Percentiles rank a stretch among this genome's conserved stretches.
phyloP scores from a whole-genome alignment of 768 basidiomycete genomes.

The Imleria badia region DNA sequence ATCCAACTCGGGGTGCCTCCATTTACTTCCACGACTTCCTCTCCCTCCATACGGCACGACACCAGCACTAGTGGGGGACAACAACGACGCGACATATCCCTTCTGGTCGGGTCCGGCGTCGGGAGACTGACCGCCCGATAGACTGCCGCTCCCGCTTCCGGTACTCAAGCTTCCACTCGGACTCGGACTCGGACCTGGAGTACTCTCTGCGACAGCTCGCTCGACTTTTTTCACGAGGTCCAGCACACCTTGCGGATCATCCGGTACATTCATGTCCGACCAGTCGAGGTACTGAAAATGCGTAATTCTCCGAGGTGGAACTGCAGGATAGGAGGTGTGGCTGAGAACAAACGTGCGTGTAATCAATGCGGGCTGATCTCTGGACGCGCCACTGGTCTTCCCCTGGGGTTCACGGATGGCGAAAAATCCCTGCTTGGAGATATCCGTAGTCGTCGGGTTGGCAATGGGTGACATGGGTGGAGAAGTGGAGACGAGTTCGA shows the following conservation, averaged over 20 bases:
- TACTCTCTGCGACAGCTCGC: constrained; percentile 26
- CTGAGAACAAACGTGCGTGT: constrained; percentile 68
- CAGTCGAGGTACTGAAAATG: constrained; percentile 94
- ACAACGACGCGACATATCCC: background rate
- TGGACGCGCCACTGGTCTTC: constrained; percentile 7
- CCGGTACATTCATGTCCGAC: constrained; percentile 96
- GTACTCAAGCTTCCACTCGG: constrained; percentile 26
- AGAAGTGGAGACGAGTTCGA: constrained; percentile 50
- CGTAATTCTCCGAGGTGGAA: constrained; percentile 63
- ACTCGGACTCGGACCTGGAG: constrained; percentile 31
- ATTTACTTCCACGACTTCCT: constrained; percentile 19
- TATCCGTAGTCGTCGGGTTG: constrained; percentile 35
- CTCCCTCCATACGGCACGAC: background rate
- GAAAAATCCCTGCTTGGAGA: constrained; percentile 36
- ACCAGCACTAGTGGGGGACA: constrained; percentile 21
- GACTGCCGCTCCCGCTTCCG: constrained; percentile 18
- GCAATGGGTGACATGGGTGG: constrained; percentile 33
- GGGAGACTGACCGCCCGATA: constrained; percentile 19
- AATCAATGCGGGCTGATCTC: constrained; percentile 36
- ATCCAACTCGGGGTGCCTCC: constrained; percentile 47
- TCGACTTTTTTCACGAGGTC: constrained; percentile 73
- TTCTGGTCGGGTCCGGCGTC: constrained; percentile 6
- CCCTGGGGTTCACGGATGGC: constrained; percentile 27
- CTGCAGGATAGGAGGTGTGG: constrained; percentile 58
- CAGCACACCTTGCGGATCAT: constrained; percentile 73